These are phyloP conservation scores for Zalaria sp. DNA, from an alignment of 2,329 filamentous ascomycete species.

Conservation along the genomic window DNA sequence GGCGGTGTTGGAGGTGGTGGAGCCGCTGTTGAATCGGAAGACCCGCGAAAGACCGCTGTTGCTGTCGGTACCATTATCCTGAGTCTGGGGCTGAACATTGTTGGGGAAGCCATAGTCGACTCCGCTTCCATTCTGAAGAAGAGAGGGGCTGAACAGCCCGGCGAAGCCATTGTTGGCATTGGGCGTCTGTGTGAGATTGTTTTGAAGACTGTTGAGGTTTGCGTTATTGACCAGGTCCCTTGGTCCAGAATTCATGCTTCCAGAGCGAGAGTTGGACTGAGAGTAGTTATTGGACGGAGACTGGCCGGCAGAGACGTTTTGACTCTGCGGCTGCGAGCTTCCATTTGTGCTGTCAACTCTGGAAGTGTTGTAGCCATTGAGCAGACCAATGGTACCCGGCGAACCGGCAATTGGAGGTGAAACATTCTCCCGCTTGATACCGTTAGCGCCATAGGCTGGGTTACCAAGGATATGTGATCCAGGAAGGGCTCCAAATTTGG, in stretches of 20 bases:
- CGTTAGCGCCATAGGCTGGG: constrained; percentile 1
- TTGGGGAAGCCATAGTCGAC: constrained; percentile 7
- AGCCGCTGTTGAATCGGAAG: constrained; percentile 36
- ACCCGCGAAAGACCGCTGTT: constrained; percentile 29
- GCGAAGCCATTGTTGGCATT: constrained; percentile 27
- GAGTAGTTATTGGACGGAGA: not conserved
- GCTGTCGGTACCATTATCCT: constrained; percentile 26
- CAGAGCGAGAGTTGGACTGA: constrained; percentile 2
- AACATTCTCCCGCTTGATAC: too few species aligned
- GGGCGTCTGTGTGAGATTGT: constrained; percentile 11
- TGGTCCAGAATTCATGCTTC: constrained; percentile 1
- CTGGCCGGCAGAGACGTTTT: not conserved
- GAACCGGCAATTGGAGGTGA: too few species aligned
- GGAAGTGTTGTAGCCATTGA: not conserved
- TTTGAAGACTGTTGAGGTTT: not conserved
- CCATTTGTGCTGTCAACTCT: not conserved
- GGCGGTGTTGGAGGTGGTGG: constrained; percentile 29
- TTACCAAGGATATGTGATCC: constrained; percentile 34
- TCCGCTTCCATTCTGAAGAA: constrained; percentile 30
- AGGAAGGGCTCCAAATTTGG: constrained; percentile 71
- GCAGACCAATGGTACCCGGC: too few species aligned
- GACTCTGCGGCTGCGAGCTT: not conserved
- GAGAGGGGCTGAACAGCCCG: constrained; percentile 46
- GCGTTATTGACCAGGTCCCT: not conserved
- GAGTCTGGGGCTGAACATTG: constrained; percentile 8